A percentile compares a stretch with the other conserved stretches of the same genome.
Conservation (phyloP, 202 grass and related monocot species). For the Carex arenaria region DNA sequence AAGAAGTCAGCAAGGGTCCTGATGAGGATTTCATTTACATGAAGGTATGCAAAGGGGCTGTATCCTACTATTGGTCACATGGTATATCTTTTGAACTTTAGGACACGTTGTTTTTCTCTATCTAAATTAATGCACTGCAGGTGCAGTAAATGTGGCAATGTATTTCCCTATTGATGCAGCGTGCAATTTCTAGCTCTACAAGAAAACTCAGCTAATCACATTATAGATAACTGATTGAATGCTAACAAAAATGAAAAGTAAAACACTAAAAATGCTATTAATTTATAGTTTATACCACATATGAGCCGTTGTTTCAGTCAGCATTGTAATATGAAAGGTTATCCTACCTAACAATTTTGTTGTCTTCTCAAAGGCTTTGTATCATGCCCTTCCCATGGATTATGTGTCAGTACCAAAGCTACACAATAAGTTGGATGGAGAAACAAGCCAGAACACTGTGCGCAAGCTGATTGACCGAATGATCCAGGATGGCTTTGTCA, state of each 20-base stretch:
- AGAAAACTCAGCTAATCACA: neutral
- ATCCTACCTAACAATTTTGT: conserved; percentile 14
- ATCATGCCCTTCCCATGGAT: conserved; percentile 87
- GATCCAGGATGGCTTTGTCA: conserved; percentile 85
- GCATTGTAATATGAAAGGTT: neutral
- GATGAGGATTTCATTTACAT: conserved; percentile 68
- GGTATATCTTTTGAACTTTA: conserved; percentile 2
- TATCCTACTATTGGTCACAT: neutral
- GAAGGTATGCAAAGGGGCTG: conserved; percentile 51
- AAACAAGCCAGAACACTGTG: conserved; percentile 63
- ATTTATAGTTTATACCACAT: neutral
- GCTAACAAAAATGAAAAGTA: neutral
- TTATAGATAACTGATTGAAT: neutral
- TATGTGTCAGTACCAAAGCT: conserved; percentile 79
- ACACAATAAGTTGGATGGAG: conserved; percentile 83
- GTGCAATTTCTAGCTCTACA: neutral
- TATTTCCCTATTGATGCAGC: neutral
- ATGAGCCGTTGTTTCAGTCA: conserved; percentile 4
- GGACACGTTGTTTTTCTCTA: neutral
- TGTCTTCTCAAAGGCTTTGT: conserved; percentile 54
- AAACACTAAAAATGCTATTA: neutral
- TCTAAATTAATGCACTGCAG: neutral
- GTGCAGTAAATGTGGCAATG: neutral
- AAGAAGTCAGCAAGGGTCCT: conserved; percentile 34
- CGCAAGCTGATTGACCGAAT: conserved; percentile 90